These are phyloP conservation scores for Blastobotrys indianensis DNA, from an alignment of 1,139 yeast species.

Conservation along the genomic window DNA sequence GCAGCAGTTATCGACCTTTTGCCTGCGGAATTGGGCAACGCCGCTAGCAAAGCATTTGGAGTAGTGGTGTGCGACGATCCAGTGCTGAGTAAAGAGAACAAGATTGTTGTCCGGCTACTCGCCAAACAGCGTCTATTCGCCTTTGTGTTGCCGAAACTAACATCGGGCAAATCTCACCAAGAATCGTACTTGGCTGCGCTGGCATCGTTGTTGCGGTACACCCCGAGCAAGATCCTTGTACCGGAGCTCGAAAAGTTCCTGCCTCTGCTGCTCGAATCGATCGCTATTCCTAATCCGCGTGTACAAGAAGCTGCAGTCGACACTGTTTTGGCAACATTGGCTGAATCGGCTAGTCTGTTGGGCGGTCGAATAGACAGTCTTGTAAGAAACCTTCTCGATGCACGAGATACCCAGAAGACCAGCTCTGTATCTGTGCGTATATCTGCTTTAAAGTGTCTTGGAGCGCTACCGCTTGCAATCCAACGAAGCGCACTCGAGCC, in stretches of 20 bases:
- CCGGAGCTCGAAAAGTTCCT: slow-evolving; percentile 58
- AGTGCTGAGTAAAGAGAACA: slow-evolving; percentile 50
- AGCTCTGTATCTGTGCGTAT: slow-evolving; percentile 41
- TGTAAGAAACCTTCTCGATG: slow-evolving; percentile 47
- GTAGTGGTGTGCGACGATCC: slow-evolving; percentile 62
- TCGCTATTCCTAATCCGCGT: slow-evolving; percentile 44
- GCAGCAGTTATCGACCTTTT: slow-evolving; percentile 38
- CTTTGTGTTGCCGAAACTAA: slow-evolving; percentile 33
- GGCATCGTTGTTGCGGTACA: slow-evolving; percentile 59
- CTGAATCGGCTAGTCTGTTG: slow-evolving; percentile 47
- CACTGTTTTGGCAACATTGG: slow-evolving; percentile 42
- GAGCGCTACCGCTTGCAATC: slow-evolving; percentile 40
- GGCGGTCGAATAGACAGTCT: slow-evolving; percentile 51
- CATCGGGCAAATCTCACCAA: slow-evolving; percentile 16
- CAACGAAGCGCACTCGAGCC: slow-evolving; percentile 43
- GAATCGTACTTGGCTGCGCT: slow-evolving; percentile 54
- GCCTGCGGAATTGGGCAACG: slow-evolving; percentile 31
- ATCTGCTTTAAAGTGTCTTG: slow-evolving; percentile 52
- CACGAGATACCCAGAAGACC: slow-evolving; percentile 20
- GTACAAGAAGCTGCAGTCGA: slow-evolving; percentile 55
- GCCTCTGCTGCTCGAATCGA: slow-evolving; percentile 66
- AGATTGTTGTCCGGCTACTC: slow-evolving; percentile 55
- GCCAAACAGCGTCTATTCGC: slow-evolving; percentile 77
- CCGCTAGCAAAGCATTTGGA: slow-evolving; percentile 52
- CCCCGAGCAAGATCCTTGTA: slow-evolving; percentile 54